Conservation (phyloP, 2,329 filamentous ascomycete species). For the Fusarium compactum region DNA sequence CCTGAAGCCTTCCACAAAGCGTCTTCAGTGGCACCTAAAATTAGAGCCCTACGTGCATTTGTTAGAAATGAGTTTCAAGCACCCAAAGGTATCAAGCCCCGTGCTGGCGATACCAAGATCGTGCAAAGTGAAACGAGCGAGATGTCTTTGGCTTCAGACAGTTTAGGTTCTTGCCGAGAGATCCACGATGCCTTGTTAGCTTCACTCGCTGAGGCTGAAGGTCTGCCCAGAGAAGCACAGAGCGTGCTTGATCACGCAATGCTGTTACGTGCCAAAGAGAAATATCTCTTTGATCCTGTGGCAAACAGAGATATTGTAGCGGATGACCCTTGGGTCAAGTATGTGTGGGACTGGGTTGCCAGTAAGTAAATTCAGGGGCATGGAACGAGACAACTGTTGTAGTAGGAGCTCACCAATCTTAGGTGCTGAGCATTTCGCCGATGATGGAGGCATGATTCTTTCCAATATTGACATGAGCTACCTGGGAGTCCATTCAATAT, state of each 20-base stretch:
- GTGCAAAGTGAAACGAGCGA: constrained; percentile 52
- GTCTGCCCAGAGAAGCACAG: constrained; percentile 64
- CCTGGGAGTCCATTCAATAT: constrained; percentile 78
- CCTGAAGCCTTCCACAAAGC: constrained; percentile 58
- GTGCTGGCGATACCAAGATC: constrained; percentile 43
- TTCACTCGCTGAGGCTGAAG: constrained; percentile 58
- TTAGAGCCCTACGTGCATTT: constrained; percentile 60
- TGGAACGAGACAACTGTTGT: not conserved
- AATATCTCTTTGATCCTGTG: constrained; percentile 72
- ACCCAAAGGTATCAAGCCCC: constrained; percentile 44
- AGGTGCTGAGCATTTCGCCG: constrained; percentile 73
- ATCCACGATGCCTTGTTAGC: constrained; percentile 67
- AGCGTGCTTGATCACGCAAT: constrained; percentile 68
- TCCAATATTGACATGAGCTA: constrained; percentile 79
- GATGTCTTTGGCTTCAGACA: constrained; percentile 55
- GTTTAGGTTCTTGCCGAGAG: constrained; percentile 64
- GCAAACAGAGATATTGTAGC: constrained; percentile 75
- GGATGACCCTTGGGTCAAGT: constrained; percentile 80
- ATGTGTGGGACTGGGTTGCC: constrained; percentile 81
- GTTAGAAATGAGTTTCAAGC: constrained; percentile 49
- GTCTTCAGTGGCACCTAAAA: constrained; percentile 61
- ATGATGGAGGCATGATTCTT: constrained; percentile 77
- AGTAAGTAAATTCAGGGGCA: constrained; percentile 59
- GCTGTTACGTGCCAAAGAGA: constrained; percentile 70
- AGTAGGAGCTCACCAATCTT: constrained; percentile 35